These are phyloP conservation scores for Trapa bicornis DNA, from an alignment of 345 rosid genomes.

Conservation along the genomic window DNA sequence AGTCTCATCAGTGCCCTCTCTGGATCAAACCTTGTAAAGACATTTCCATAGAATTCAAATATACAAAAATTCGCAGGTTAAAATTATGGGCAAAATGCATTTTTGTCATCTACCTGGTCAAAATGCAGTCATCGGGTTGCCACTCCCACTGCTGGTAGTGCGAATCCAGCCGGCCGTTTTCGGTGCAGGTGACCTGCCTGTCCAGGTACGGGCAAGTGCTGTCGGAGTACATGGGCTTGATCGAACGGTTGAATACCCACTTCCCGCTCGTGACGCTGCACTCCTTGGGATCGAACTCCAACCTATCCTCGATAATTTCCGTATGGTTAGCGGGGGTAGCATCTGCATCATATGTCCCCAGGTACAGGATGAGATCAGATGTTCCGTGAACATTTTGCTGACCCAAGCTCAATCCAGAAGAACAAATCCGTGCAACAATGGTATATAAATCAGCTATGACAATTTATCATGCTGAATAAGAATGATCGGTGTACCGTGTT, in stretches of 20 bases:
- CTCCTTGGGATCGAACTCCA: conserved; percentile 80
- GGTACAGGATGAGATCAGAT: no score
- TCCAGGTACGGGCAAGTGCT: conserved; percentile 73
- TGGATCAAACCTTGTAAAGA: conserved; percentile 46
- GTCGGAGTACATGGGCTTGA: conserved; percentile 63
- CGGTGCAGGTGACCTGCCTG: conserved; percentile 54
- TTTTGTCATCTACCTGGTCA: conserved; percentile 40
- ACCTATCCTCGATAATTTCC: conserved; percentile 52
- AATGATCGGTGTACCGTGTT: neutral
- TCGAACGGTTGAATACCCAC: conserved; percentile 62
- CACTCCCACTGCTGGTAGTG: conserved; percentile 81
- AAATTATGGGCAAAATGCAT: no score
- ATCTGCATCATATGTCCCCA: no score
- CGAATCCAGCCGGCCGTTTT: conserved; percentile 55
- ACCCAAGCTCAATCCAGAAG: no score
- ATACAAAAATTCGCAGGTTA: no score
- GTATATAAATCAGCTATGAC: no score
- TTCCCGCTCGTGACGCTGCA: conserved; percentile 62
- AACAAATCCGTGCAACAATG: no score
- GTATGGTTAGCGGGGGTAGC: conserved; percentile 6
- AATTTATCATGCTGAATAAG: neutral
- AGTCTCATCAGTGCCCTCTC: conserved; percentile 48
- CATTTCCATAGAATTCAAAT: neutral
- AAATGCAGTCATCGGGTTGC: conserved; percentile 82
- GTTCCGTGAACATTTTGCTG: no score